Base-by-base conservation (phyloP, 2,329 filamentous ascomycete genomes). In the Lachnellula subtilissima region DNA sequence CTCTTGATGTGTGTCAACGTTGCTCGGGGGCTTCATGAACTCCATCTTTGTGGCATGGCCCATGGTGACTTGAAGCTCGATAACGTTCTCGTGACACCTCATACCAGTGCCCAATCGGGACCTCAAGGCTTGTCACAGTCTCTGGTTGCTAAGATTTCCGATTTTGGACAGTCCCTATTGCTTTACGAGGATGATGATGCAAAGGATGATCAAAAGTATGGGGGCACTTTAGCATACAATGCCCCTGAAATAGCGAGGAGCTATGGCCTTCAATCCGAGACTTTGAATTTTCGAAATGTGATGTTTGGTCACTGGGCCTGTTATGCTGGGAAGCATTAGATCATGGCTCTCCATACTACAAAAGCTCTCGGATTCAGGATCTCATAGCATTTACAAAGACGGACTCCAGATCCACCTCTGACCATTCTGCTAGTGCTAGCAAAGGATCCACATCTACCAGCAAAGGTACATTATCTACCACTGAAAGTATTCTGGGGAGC, bases 1-100 rank as follows among this genome's bases (percentile, higher is more conserved):
- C 42, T 53, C 7, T 23, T 53, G 9, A 15, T 53, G 14, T 17
- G n/a, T 17, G 51, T 25, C 3, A 50, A 59, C 54, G 46, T 59
- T 36, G 50, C 51, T 46, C 22, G 36, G 17, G 57, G 57, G 8
- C 50, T 59, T 40, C 42, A 36, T 28, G 45, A 37, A 19, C 50
- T 59, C 4, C 57, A 59, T 54, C 32, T 48, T 19, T 59, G 57
- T 51, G 54, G 47, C 11, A 52, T 59, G 23, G 48, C 53, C 12
- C 57, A 59, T 43, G 57, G 57, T 5, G 57, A 59, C 28, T 39
- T 59, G 37, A 59, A 56, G 17, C 50, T 49, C 8, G 57, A 56
- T 25, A 59, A 59, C 36, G 47, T 59, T 11, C 25, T 59, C 7
- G 45, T 59, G 11, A 19, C 40, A 9, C 35, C n/a, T 39, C 36